Evolutionary conservation across 1,139 yeast genomes (phyloP).

Genomic region (Petasospora rhodanensis): DNA sequence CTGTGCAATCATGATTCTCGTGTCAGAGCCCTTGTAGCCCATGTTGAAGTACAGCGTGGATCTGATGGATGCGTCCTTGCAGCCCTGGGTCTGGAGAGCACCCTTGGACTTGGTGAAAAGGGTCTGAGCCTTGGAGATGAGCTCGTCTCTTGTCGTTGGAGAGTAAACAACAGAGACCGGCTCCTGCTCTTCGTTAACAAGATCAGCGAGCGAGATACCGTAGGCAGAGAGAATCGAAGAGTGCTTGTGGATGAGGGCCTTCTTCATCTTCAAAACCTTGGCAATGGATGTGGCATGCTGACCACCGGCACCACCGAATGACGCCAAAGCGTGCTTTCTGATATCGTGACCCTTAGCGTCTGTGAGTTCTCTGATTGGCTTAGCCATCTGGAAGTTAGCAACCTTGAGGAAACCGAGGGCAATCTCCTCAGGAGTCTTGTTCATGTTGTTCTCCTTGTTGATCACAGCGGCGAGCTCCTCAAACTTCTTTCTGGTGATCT

Average conservation of each 20-base stretch:
- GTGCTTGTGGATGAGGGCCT: conserved; percentile 46
- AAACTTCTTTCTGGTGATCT: conserved; percentile 36
- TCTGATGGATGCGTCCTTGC: conserved; percentile 32
- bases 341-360: conserved; percentile 48
- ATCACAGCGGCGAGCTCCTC: conserved; percentile 37
- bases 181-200: conserved; percentile 59
- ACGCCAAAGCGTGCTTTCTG: conserved; percentile 42
- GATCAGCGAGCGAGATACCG: conserved; percentile 52
- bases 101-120: conserved; percentile 21
- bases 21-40: conserved; percentile 84
- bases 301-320: conserved; percentile 59
- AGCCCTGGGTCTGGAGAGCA: conserved; percentile 23
- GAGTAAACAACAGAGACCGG: conserved; percentile 42
- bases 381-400: conserved; percentile 51
- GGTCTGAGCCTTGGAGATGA: conserved; percentile 30
- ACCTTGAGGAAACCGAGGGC: conserved; percentile 49
- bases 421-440: conserved; percentile 40
- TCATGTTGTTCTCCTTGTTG: conserved; percentile 32
- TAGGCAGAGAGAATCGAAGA: conserved; percentile 52
- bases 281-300: conserved; percentile 51
- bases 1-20: conserved; percentile 63
- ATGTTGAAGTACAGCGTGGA: conserved; percentile 67
- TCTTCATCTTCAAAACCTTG: conserved; percentile 38
- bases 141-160: conserved; percentile 24
- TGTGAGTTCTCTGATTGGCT: conserved; percentile 49